A percentile compares a stretch with the other conserved stretches of the same genome.
phyloP scores from a whole-genome alignment of 1,284 basidiomycete genomes.

The Leccinum fallax region DNA sequence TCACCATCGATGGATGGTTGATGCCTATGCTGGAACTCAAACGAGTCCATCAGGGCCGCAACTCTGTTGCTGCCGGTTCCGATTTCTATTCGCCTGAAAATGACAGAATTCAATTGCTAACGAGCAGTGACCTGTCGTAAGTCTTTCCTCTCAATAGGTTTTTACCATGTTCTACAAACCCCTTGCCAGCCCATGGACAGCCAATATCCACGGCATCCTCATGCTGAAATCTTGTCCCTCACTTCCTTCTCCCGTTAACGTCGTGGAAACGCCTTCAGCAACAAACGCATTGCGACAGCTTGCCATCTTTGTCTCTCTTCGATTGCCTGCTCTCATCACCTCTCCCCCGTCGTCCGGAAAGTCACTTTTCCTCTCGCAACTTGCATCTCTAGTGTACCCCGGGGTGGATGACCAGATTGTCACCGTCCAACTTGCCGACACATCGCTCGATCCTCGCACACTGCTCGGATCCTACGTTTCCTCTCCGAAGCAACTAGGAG shows the following conservation, averaged over 20 bases:
- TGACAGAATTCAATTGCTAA: constrained; percentile 40
- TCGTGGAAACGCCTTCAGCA: constrained; percentile 73
- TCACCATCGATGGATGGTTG: constrained; percentile 75
- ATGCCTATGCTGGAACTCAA: constrained; percentile 69
- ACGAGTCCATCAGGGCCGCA: constrained; percentile 58
- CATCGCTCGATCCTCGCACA: constrained; percentile 92
- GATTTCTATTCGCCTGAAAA: constrained; percentile 48
- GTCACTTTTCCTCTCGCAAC: constrained; percentile 77
- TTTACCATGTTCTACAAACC: constrained; percentile 2
- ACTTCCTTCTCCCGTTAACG: constrained; percentile 36
- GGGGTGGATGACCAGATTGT: constrained; percentile 63
- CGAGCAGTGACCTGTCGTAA: constrained; percentile 55
- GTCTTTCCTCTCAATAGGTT: constrained; percentile 24
- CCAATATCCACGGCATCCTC: constrained; percentile 66
- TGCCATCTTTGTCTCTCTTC: constrained; percentile 65
- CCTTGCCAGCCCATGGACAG: constrained; percentile 51
- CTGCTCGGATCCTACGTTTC: constrained; percentile 94
- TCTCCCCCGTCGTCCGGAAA: constrained; percentile 93
- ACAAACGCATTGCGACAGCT: constrained; percentile 62
- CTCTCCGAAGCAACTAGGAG: constrained; percentile 82
- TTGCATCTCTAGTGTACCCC: constrained; percentile 68
- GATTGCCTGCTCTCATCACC: constrained; percentile 82
- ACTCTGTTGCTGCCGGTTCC: constrained; percentile 44
- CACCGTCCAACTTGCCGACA: constrained; percentile 90
- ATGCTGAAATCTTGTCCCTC: constrained; percentile 47